Base-by-base conservation (phyloP, 495 filamentous ascomycete species). In the Parathielavia hyrcaniae region DNA sequence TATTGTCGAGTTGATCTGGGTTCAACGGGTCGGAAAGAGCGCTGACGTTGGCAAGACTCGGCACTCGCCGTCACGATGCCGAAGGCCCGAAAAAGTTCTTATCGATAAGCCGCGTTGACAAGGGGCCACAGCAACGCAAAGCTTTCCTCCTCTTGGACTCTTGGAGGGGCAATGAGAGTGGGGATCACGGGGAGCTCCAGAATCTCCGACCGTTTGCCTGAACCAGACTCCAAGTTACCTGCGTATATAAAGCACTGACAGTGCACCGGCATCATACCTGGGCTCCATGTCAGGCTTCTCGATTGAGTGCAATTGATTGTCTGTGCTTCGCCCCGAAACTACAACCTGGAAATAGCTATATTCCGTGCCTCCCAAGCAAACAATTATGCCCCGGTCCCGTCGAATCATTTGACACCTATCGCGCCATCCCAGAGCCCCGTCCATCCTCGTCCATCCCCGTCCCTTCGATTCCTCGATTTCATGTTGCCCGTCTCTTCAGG, bases 61-160 rank as follows among this genome's bases (percentile, higher is more conserved):
- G 46, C 26, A 49, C 10, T 49, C 46, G 46, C 46, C 46, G 46
- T 26, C 17, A 7, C 11, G 9, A n/a, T n/a, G n/a, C n/a, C n/a
- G n/a, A n/a, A n/a, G 1, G 5, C 10, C 5, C 32, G 46, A 57
- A 44, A 44, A 58, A 38, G 13, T 58, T 39, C 35, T 58, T 58
- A 58, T 58, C 55, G 55, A 58, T 58, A 58, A 46, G 32, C 48
- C 49, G 23, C n/a, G n/a, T n/a, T n/a, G n/a, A n/a, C n/a, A 30
- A 6, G 26, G 26, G 26, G 2, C 26, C 26, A 30, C 19, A n/a
- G 3, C 16, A 1, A 13, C 12, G 47, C 47, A 39, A 58, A 58
- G 55, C 16, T 16, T 26, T 0, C 10, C 35, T 5, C 39, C 50
- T 1, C 30, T 12, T 38, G 30, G n/a, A 30, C 30, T 3, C 50